Percentiles rank a stretch among this genome's conserved stretches.
phyloP scores from a whole-genome alignment of 306 rosid species.

The Acacia acuminata region DNA sequence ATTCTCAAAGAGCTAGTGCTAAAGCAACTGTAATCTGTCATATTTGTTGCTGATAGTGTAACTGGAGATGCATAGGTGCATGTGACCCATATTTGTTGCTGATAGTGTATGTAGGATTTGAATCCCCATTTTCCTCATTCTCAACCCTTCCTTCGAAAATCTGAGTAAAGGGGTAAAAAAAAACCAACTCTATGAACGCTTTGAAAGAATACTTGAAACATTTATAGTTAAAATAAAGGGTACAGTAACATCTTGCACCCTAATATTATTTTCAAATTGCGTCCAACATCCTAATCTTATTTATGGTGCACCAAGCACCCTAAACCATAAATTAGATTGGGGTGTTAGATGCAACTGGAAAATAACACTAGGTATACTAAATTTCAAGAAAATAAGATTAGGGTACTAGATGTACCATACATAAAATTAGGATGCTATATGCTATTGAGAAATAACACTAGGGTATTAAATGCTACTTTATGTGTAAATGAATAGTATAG shows the following conservation, averaged over 20 bases:
- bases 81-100: slow-evolving; percentile 46
- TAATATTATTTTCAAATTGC: no score
- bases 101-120: slow-evolving; percentile 37
- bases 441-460: no score
- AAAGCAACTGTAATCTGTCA: slow-evolving; percentile 74
- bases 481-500: slow-evolving; percentile 14
- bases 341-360: no score
- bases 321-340: no score
- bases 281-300: no score
- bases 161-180: slow-evolving; percentile 28
- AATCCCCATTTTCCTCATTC: slow-evolving; percentile 38
- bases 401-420: no score
- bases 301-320: no score
- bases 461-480: no score
- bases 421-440: no score
- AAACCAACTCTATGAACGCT: slow-evolving; percentile 4
- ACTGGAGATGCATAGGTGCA: slow-evolving; percentile 56
- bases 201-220: slow-evolving; percentile 15
- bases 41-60: slow-evolving; percentile 41
- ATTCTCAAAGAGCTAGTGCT: slow-evolving; percentile 33
- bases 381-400: no score
- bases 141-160: slow-evolving; percentile 46
- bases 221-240: not conserved
- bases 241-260: no score
- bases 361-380: no score